Evolutionary conservation across 2,329 filamentous ascomycete genomes (phyloP), one percentile per base, ranked within the genome.

Genomic region (Aspergillus quadricinctus): DNA sequence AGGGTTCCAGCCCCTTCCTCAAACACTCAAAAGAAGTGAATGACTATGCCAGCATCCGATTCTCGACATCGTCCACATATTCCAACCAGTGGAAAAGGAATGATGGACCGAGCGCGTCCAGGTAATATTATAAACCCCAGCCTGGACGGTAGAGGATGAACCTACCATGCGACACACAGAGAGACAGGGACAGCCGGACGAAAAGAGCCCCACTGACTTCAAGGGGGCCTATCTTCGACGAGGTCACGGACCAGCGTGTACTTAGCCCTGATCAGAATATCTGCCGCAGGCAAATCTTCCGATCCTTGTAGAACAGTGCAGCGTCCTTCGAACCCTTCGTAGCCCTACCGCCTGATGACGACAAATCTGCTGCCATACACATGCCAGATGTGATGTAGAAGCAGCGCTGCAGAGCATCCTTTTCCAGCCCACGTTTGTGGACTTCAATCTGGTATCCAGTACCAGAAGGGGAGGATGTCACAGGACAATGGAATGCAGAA

Each of bases 111-210:
- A 67, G 72, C 69, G 59, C 66, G 64, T 69, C 71, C 72, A 71
- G 72, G 71, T 62, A 66, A 64, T 50, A 54, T 56, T 55, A 60
- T 64, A 71, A 68, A 68, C 55, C 56, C 77, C 74, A 78, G 77
- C 78, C 74, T 73, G 74, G 76, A 79, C 74, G 68, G 76, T 81
- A 81, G 80, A 76, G 72, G 79, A 81, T 81, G 80, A 80, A 57
- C 78, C 80, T 80, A 81, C 60, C 53, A 62, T 45, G 63, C 57
- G 57, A 56, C 53, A 49, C 51, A 56, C 53, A 54, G 50, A 48
- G 48, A 29, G 43, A n/a, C 23, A 28, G 41, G 23, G 27, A 48
- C 28, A 49, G 45, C 9, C 25, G 45, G 31, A 35, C 27, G 52
- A 52, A 52, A 19, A 28, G 25, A 23, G 46, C 23, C 14, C 5